Conservation (phyloP, 805 yeast species). For the Blastobotrys americana region DNA sequence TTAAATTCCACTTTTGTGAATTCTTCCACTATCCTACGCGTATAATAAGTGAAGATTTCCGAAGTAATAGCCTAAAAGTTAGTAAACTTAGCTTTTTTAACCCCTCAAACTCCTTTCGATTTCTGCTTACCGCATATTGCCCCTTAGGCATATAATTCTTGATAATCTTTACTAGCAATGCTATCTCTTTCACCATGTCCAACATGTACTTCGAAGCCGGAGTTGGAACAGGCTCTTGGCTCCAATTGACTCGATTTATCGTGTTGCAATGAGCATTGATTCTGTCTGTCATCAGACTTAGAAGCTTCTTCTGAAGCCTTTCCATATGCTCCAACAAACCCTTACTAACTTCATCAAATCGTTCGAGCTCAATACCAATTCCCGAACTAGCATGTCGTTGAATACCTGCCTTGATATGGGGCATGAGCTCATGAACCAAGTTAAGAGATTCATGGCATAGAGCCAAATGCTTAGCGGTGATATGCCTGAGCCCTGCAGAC, state of each 20-base stretch:
- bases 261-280: slow-evolving; percentile 44
- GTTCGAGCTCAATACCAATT: slow-evolving; percentile 26
- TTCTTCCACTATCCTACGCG: slow-evolving; percentile 45
- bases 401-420: slow-evolving; percentile 30
- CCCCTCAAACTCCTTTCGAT: not conserved
- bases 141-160: slow-evolving; percentile 48
- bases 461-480: slow-evolving; percentile 65
- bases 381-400: slow-evolving; percentile 22
- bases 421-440: slow-evolving; percentile 36
- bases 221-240: slow-evolving; percentile 33
- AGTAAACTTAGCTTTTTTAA: slow-evolving; percentile 1
- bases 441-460: slow-evolving; percentile 60
- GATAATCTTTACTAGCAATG: slow-evolving; percentile 55
- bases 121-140: slow-evolving; percentile 33
- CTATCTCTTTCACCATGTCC: slow-evolving; percentile 55
- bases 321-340: slow-evolving; percentile 52
- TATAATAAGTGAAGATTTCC: slow-evolving; percentile 45
- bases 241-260: slow-evolving; percentile 45
- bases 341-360: slow-evolving; percentile 35
- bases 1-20: slow-evolving; percentile 38
- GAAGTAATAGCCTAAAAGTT: slow-evolving; percentile 26
- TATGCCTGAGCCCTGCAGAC: slow-evolving; percentile 66
- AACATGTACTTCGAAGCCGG: slow-evolving; percentile 60
- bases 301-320: slow-evolving; percentile 55
- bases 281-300: slow-evolving; percentile 65